Evolutionary conservation across 768 basidiomycete species (phyloP), one percentile per base, ranked within the genome.

Genomic region (Lepiota brunneoincarnata): DNA sequence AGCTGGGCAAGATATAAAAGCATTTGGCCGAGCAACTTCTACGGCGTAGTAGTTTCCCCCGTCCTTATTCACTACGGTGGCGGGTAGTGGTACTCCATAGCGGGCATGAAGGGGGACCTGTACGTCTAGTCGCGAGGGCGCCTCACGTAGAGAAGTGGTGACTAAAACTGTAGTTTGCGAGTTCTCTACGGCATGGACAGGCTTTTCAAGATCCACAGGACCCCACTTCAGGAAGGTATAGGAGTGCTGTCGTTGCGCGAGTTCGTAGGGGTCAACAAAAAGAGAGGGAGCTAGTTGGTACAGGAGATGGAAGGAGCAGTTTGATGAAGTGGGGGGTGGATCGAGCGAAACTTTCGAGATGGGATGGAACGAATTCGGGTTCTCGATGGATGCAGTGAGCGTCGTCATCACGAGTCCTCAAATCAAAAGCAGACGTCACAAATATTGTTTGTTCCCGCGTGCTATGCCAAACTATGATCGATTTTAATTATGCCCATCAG

Each of bases 221-320:
- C 52, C 52, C 52, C 52, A 54, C 17, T 39, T 37, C n/a, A 54
- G 11, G 28, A 54, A 54, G 12, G 52, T 54, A 36, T 54, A 54
- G 4, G 43, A 38, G 28, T 31, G 23, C 26, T 46, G 52, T 38
- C 52, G 52, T 28, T 54, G 52, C 4, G 24, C 52, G 37, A 54
- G 52, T 26, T 54, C 52, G 35, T 46, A 54, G 1, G 52, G 52
- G 23, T 54, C 52, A 11, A 54, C 34, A 21, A 54, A 47, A 20
- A 46, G 24, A 18, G 52, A 34, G 23, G 52, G 24, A 24, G 44
- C 1, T 6, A 54, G 36, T 23, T n/a, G 34, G 15, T 54, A 54
- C 36, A 38, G 28, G 43, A 54, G 36, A n/a, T 54, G 24, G 36
- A 54, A 36, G 12, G 37, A 45, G 26, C 52, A 54, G 36, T 28